Percentiles rank a stretch among this genome's conserved stretches.
Conservation (phyloP, 2,329 filamentous ascomycete species). For the Paecilomyces formosus region DNA sequence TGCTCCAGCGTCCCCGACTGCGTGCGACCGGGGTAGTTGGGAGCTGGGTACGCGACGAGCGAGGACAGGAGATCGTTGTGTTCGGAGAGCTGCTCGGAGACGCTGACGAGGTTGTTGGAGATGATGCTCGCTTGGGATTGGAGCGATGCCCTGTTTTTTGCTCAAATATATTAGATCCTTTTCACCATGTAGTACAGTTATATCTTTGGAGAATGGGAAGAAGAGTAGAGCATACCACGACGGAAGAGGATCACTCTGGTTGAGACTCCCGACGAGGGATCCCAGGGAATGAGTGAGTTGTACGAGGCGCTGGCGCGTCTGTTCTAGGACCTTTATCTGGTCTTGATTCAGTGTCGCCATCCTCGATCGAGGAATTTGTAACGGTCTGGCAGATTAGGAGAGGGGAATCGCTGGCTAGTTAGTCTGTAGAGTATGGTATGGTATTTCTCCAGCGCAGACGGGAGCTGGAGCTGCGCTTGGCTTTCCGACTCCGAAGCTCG, state of each 20-base stretch:
- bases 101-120: slow-evolving; percentile 59
- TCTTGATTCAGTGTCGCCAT: slow-evolving; percentile 34
- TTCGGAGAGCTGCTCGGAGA: slow-evolving; percentile 58
- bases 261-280: slow-evolving; percentile 55
- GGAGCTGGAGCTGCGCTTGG: background rate
- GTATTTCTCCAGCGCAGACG: background rate
- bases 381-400: background rate
- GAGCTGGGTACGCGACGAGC: slow-evolving; percentile 67
- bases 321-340: slow-evolving; percentile 58
- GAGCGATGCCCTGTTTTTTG: slow-evolving; percentile 53
- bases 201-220: background rate
- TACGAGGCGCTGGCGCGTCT: slow-evolving; percentile 59
- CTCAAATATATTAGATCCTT: background rate
- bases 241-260: slow-evolving; percentile 59
- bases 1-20: slow-evolving; percentile 56
- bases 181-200: background rate
- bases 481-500: background rate
- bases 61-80: slow-evolving; percentile 61
- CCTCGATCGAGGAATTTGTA: background rate
- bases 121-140: slow-evolving; percentile 66
- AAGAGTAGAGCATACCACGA: slow-evolving; percentile 46
- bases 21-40: slow-evolving; percentile 64
- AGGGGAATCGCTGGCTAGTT: background rate
- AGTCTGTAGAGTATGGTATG: background rate
- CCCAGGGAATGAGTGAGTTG: slow-evolving; percentile 63